These are phyloP conservation scores for Prinsepia uniflora DNA, from an alignment of 306 rosid genomes.

Conservation along the genomic window DNA sequence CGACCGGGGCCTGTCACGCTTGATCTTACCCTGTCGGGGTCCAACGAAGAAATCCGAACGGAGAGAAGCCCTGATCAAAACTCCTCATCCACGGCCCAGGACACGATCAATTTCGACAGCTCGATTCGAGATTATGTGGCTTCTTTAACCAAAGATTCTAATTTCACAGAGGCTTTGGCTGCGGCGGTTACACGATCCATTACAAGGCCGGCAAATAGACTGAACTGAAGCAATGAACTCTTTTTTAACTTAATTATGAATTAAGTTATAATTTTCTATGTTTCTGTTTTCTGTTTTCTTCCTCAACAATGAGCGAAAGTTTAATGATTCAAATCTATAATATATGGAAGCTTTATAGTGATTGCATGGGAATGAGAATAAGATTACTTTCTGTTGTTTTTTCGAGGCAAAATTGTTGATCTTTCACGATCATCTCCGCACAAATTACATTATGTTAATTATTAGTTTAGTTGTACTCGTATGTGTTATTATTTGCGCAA, in stretches of 20 bases:
- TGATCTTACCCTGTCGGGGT: constrained; percentile 31
- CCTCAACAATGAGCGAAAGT: too few species aligned
- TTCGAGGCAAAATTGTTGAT: too few species aligned
- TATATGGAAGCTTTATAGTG: too few species aligned
- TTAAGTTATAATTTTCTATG: not conserved
- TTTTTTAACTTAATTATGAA: not conserved
- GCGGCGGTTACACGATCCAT: constrained; percentile 52
- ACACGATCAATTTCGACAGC: not conserved
- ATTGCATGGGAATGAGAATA: too few species aligned
- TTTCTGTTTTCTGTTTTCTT: too few species aligned
- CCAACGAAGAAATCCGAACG: constrained; percentile 17
- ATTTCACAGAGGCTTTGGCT: constrained; percentile 49
- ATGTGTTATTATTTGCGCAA: too few species aligned
- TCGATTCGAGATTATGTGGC: constrained; percentile 42
- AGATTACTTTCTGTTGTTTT: too few species aligned
- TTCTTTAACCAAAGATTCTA: constrained; percentile 46
- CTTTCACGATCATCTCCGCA: too few species aligned
- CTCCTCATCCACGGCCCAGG: not conserved
- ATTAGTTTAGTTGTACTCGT: too few species aligned
- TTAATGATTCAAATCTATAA: too few species aligned
- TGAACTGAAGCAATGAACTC: not conserved
- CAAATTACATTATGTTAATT: too few species aligned
- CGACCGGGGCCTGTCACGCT: constrained; percentile 24
- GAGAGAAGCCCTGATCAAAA: not conserved
- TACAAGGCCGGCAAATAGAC: not conserved